Base-by-base conservation (phyloP, 2,329 filamentous ascomycete species). In the Pseudogymnoascus sp. region DNA sequence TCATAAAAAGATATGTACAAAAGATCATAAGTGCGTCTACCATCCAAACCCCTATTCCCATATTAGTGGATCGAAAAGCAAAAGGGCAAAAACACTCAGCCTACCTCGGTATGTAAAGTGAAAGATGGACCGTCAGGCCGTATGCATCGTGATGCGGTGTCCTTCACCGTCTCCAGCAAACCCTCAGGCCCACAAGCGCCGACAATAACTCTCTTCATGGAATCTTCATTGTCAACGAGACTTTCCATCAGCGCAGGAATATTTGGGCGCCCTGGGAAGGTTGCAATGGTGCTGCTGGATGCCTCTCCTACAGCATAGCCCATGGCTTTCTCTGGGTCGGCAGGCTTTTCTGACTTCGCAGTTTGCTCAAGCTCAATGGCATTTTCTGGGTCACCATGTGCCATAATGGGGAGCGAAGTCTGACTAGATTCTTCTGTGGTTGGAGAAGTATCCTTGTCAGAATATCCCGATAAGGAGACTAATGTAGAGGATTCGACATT, bases 161-260 rank as follows among this genome's bases (percentile, higher is more conserved):
- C 73, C 49, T 80, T 74, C n/a, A 80, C 78, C 2, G 72, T 70
- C 55, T 72, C 71, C 72, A 81, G 78, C 59, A 83, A 66, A 3
- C 73, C 70, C 21, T 74, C 72, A 1, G 81, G 80, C 2, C 80
- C 80, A 69, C 81, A 83, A 1, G 76, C 80, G 2, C 77, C 79
- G 41, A 83, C 74, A 7, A 78, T 72, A 21, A 80, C 73, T 25
- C 77, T 74, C 65, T 78, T 73, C 41, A 74, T 69, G 12, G 68
- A 64, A 0, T 67, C 67, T 2, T 73, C 70, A 5, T 71, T 72
- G 1, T 63, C 65, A 18, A 81, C 74, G 0, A 76, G 75, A 18
- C 71, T 68, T 5, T 70, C 71, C 59, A 82, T 77, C 7, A 78
- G 70, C 0, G 69, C 67, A 9, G 70, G 72, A 14, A 77, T 69